phyloP scores from a whole-genome alignment of 805 yeast genomes.

The Nakazawaea ernobii region DNA sequence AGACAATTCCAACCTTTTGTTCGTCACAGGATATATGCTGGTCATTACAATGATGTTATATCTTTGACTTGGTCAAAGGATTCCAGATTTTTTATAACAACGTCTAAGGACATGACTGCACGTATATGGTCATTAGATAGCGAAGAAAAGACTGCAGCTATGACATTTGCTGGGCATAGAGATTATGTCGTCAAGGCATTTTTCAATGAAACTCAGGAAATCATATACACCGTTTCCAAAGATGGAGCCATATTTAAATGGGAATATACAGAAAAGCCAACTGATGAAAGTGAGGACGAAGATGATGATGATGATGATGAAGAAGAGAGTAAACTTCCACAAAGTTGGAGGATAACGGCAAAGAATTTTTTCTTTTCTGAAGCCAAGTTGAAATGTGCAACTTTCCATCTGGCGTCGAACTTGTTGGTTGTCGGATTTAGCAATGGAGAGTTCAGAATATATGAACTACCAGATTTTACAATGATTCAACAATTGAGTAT shows the following conservation, averaged over 20 bases:
- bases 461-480: constrained; percentile 78
- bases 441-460: constrained; percentile 86
- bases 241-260: constrained; percentile 94
- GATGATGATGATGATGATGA: constrained; percentile 32
- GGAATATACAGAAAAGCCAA: constrained; percentile 68
- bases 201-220: constrained; percentile 82
- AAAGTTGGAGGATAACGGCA: constrained; percentile 78
- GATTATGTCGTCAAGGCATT: constrained; percentile 86
- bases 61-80: constrained; percentile 87
- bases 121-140: constrained; percentile 73
- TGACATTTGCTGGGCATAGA: constrained; percentile 87
- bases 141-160: constrained; percentile 69
- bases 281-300: constrained; percentile 38
- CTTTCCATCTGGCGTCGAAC: constrained; percentile 71
- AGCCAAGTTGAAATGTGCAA: constrained; percentile 69
- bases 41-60: constrained; percentile 80
- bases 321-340: constrained; percentile 26
- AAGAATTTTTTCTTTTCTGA: constrained; percentile 73
- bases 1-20: constrained; percentile 95
- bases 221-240: constrained; percentile 83
- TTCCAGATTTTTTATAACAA: constrained; percentile 78
- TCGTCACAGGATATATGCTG: constrained; percentile 84
- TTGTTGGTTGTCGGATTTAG: constrained; percentile 83
- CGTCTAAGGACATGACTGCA: constrained; percentile 88
- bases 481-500: constrained; percentile 82